Base-by-base conservation (phyloP, 257 asterid species). In the Scutellaria baicalensis region DNA sequence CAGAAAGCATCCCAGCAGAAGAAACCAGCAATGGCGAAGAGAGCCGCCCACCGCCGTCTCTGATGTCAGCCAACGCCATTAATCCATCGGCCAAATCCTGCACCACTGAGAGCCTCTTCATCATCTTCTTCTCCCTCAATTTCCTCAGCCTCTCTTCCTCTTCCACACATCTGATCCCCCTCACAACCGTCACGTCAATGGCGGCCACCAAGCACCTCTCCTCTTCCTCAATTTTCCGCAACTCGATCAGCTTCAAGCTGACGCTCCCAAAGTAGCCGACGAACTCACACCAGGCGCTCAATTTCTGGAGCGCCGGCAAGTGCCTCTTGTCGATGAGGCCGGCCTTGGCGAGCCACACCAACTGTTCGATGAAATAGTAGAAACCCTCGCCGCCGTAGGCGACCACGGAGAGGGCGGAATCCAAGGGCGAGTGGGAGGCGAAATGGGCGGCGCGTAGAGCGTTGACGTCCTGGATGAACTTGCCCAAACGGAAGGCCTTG, bases 401-500 rank as follows among this genome's bases (percentile, higher is more conserved):
- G 59, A 87, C 14, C 7, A 81, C 23, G 11, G 78, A 35, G 9
- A 88, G 81, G 62, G 77, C 0, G 27, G 82, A n/a, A 33, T 78
- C 9, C 31, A 80, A 23, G 64, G 71, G 83, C n/a, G 54, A 60
- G 40, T 59, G 59, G 3, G 84, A 75, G 0, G 66, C 10, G 59
- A 70, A 56, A 38, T 42, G 38, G 33, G 82, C 12, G 31, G 79
- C 27, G 62, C 97, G 93, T 23, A 93, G 62, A 14, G 92, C 82
- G 79, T 93, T 93, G 69, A 93, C 59, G 76, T 90, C 96, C 42
- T 93, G 98, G n/a, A 93, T 36, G 80, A 93, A 93, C 59, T 93
- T 93, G n/a, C 98, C 97, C 2, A 93, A 71, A 1, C 96, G 95
- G 75, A 93, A 93, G 66, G 97, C 98, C 72, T 90, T 90, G 31